These are phyloP conservation scores for Mycena belliarum DNA, from an alignment of 768 basidiomycete species.

Conservation along the genomic window DNA sequence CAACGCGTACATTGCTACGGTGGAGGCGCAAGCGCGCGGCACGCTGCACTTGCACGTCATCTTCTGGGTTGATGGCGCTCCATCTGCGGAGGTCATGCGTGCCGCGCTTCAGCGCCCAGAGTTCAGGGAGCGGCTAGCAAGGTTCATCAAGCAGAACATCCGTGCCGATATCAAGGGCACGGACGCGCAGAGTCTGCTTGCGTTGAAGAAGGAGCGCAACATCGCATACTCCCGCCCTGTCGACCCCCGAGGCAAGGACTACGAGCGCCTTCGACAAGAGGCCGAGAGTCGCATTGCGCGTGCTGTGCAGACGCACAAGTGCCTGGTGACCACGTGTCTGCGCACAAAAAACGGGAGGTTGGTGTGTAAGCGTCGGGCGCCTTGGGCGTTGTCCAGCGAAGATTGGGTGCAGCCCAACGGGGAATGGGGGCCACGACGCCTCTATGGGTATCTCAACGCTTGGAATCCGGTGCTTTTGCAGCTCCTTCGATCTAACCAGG, in stretches of 20 bases:
- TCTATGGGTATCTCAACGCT: slow-evolving; percentile 26
- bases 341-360: slow-evolving; percentile 8
- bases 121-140: slow-evolving; percentile 29
- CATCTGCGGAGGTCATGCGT: slow-evolving; percentile 22
- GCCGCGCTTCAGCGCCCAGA: slow-evolving; percentile 23
- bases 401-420: slow-evolving; percentile 30
- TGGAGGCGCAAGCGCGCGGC: slow-evolving; percentile 44
- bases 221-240: no score
- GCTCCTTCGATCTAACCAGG: slow-evolving; percentile 34
- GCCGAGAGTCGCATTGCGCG: slow-evolving; percentile 5
- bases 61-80: slow-evolving; percentile 36
- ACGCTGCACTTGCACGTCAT: slow-evolving; percentile 43
- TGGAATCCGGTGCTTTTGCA: slow-evolving; percentile 29
- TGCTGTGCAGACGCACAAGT: slow-evolving; percentile 36
- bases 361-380: slow-evolving; percentile 36
- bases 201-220: no score
- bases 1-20: slow-evolving; percentile 34
- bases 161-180: no score
- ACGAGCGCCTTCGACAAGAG: no score
- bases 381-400: slow-evolving; percentile 23
- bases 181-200: no score
- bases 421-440: slow-evolving; percentile 28
- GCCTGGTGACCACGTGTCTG: slow-evolving; percentile 25
- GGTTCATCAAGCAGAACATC: slow-evolving; percentile 32
- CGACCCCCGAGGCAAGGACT: no score